Conservation (phyloP, 2,329 filamentous ascomycete species). For the Claviceps citrina region DNA sequence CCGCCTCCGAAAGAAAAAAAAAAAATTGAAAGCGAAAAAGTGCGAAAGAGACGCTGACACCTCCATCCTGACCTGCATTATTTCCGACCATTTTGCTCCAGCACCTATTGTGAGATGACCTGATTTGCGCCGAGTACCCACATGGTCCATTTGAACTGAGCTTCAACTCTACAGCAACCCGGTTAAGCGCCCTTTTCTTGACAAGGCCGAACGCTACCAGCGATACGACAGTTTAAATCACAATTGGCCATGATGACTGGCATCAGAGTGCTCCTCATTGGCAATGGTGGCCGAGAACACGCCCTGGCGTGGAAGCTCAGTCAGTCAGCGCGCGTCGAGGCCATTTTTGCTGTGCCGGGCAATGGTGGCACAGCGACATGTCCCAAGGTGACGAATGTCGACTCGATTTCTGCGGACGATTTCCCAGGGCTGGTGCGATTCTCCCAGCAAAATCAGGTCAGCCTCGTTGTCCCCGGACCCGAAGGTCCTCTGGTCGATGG, state of each 20-base stretch:
- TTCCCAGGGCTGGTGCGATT: constrained; percentile 64
- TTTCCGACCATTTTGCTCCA: too few relatives aligned
- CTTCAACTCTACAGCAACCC: background rate
- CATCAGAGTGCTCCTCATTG: constrained; percentile 68
- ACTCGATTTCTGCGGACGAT: constrained; percentile 54
- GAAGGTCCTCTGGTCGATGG: constrained; percentile 90
- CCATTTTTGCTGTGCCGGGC: constrained; percentile 57
- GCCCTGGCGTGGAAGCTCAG: constrained; percentile 87
- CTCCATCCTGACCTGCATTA: too few relatives aligned
- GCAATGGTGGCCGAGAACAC: constrained; percentile 89
- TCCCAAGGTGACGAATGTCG: constrained; percentile 59
- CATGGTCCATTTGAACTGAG: background rate
- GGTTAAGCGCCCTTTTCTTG: background rate
- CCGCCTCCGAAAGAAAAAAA: too few relatives aligned
- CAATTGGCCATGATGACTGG: constrained; percentile 14
- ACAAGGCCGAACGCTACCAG: background rate
- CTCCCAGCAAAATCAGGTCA: constrained; percentile 56
- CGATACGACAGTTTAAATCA: background rate
- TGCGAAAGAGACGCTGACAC: too few relatives aligned
- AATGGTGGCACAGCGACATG: constrained; percentile 73
- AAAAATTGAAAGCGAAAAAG: too few relatives aligned
- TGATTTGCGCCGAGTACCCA: background rate
- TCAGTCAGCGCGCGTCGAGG: constrained; percentile 63
- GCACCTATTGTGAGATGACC: too few relatives aligned
- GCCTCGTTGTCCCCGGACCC: constrained; percentile 77